These are phyloP conservation scores for Starmerella floris DNA, from an alignment of 805 yeast species.

Conservation along the genomic window DNA sequence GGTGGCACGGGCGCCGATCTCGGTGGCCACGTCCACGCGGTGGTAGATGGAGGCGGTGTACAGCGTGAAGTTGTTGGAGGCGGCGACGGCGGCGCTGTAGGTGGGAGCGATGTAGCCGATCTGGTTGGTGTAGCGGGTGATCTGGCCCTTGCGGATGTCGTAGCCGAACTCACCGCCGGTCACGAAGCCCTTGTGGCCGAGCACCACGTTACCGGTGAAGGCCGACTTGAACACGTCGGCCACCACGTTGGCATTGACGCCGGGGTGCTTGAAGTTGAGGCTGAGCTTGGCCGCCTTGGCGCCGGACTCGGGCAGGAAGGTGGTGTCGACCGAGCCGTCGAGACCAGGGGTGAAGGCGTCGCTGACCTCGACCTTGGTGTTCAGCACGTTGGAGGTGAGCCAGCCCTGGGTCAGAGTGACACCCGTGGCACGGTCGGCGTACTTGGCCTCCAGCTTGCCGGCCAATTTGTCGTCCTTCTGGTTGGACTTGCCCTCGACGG, in stretches of 20 bases:
- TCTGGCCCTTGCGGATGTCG: slow-evolving; percentile 84
- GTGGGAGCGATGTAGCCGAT: slow-evolving; percentile 82
- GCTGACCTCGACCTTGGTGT: slow-evolving; percentile 83
- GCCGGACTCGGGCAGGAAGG: slow-evolving; percentile 67
- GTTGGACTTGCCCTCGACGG: slow-evolving; percentile 80
- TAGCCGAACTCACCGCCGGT: slow-evolving; percentile 96
- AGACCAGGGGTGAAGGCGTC: slow-evolving; percentile 91
- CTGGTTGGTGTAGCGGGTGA: slow-evolving; percentile 87
- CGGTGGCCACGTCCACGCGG: slow-evolving; percentile 78
- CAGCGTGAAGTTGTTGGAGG: slow-evolving; percentile 66
- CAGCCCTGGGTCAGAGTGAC: slow-evolving; percentile 93
- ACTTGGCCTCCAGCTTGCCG: slow-evolving; percentile 82
- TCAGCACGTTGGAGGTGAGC: slow-evolving; percentile 84
- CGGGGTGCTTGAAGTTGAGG: slow-evolving; percentile 82
- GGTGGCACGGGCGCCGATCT: slow-evolving; percentile 96
- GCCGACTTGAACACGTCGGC: slow-evolving; percentile 94
- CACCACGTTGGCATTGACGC: slow-evolving; percentile 86
- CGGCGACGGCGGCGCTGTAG: slow-evolving; percentile 74
- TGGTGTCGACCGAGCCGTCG: slow-evolving; percentile 80
- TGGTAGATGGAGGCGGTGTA: slow-evolving; percentile 81
- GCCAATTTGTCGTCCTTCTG: slow-evolving; percentile 68
- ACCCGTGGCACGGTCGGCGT: slow-evolving; percentile 84
- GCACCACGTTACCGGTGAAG: slow-evolving; percentile 86
- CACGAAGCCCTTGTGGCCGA: slow-evolving; percentile 91
- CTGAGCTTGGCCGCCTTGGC: slow-evolving; percentile 80